Conservation (phyloP, 495 filamentous ascomycete species). For the Neurospora sublineolata region DNA sequence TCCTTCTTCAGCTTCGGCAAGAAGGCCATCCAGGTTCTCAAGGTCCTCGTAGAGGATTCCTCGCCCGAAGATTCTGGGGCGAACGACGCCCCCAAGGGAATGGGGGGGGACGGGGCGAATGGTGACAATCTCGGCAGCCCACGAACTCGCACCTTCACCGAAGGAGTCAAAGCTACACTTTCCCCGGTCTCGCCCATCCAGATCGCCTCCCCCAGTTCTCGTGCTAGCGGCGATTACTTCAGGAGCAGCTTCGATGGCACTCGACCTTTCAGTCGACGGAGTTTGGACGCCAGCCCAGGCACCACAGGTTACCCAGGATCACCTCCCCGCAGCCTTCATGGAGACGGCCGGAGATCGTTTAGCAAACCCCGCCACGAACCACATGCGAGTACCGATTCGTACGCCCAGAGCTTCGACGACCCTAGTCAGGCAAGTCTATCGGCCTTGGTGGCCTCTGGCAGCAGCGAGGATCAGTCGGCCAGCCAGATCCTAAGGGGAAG, state of each 20-base stretch:
- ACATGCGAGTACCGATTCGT: conserved; percentile 65
- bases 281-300: conserved; percentile 35
- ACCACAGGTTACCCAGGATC: conserved; percentile 21
- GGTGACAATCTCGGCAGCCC: not conserved
- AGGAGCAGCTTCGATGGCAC: conserved; percentile 31
- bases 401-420: conserved; percentile 60
- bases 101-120: not conserved
- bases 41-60: conserved; percentile 58
- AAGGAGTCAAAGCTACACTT: conserved; percentile 55
- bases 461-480: conserved; percentile 69
- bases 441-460: conserved; percentile 55
- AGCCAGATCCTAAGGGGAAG: conserved; percentile 82
- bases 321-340: conserved; percentile 44
- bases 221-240: conserved; percentile 31
- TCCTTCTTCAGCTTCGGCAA: conserved; percentile 83
- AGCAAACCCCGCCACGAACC: conserved; percentile 37
- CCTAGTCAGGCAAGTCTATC: conserved; percentile 47
- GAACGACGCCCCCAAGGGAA: conserved; percentile 8
- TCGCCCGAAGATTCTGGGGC: conserved; percentile 33
- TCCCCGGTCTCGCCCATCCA: conserved; percentile 36
- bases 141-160: conserved; percentile 41
- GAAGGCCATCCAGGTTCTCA: conserved; percentile 72
- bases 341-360: conserved; percentile 39
- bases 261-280: conserved; percentile 37
- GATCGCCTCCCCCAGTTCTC: conserved; percentile 29